Evolutionary conservation across 2,329 filamentous ascomycete species (phyloP).

Genomic region (Cordyceps tenuipes): DNA sequence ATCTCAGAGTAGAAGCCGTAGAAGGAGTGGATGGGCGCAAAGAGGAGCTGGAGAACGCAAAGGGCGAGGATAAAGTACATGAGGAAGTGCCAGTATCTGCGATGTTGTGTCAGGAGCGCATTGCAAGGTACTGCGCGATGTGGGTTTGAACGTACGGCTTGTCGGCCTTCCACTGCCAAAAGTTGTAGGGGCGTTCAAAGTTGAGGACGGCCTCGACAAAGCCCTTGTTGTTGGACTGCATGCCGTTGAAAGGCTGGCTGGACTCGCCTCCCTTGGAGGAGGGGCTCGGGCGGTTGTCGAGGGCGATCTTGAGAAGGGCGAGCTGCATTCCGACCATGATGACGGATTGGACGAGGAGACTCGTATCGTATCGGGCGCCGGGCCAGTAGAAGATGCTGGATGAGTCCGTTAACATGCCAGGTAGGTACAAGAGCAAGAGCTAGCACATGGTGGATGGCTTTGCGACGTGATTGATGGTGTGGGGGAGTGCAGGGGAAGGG

Average conservation of each 20-base stretch:
- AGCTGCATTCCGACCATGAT: constrained; percentile 58
- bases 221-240: constrained; percentile 28
- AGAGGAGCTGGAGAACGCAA: constrained; percentile 55
- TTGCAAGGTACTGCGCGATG: background rate
- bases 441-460: background rate
- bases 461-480: background rate
- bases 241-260: constrained; percentile 53
- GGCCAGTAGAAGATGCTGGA: constrained; percentile 62
- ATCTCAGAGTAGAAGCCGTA: constrained; percentile 58
- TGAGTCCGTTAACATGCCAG: constrained; percentile 16
- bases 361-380: constrained; percentile 55
- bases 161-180: constrained; percentile 73
- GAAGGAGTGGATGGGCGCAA: constrained; percentile 48
- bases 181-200: constrained; percentile 59
- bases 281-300: constrained; percentile 56
- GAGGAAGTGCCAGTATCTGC: constrained; percentile 70
- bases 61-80: constrained; percentile 57
- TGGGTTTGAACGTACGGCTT: constrained; percentile 46
- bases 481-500: background rate
- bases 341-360: constrained; percentile 55
- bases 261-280: constrained; percentile 53
- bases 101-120: background rate
- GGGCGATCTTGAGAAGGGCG: constrained; percentile 56
- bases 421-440: constrained; percentile 7
- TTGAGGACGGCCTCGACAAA: constrained; percentile 17